Conservation (phyloP, 208 protist species). For the Leptomonas pyrrhocoris region DNA sequence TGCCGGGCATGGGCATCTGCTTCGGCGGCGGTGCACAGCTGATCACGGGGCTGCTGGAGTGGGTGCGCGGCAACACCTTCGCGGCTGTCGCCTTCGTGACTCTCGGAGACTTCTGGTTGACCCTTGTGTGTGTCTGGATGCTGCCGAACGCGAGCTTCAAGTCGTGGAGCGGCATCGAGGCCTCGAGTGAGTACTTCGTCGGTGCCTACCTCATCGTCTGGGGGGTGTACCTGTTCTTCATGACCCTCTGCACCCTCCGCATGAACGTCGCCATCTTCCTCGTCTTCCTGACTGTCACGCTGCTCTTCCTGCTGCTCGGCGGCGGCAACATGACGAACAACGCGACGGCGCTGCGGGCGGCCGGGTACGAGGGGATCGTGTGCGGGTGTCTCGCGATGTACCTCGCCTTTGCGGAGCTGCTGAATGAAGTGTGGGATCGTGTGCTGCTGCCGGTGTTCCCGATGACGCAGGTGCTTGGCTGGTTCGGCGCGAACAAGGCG, state of each 20-base stretch:
- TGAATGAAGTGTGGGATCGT: slow-evolving; percentile 51
- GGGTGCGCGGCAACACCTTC: slow-evolving; percentile 55
- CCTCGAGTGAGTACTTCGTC: slow-evolving; percentile 17
- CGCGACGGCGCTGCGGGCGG: slow-evolving; percentile 24
- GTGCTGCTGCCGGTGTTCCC: slow-evolving; percentile 40
- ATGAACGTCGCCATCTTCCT: slow-evolving; percentile 37
- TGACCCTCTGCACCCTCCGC: slow-evolving; percentile 31
- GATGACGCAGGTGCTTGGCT: slow-evolving; percentile 33
- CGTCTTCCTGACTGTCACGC: slow-evolving; percentile 34
- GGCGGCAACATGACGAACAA: slow-evolving; percentile 25
- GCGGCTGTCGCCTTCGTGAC: slow-evolving; percentile 41
- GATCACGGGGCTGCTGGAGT: slow-evolving; percentile 62
- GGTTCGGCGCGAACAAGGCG: slow-evolving; percentile 19
- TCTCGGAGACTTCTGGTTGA: slow-evolving; percentile 65
- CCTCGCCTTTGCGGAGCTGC: slow-evolving; percentile 46
- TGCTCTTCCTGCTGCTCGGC: slow-evolving; percentile 32
- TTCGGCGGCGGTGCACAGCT: slow-evolving; percentile 62
- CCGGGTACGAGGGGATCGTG: slow-evolving; percentile 53
- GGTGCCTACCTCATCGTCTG: slow-evolving; percentile 30
- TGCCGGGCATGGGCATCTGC: slow-evolving; percentile 49
- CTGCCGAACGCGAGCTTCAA: slow-evolving; percentile 22
- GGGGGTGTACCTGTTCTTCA: slow-evolving; percentile 32
- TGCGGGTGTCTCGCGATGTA: slow-evolving; percentile 60
- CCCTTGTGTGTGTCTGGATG: slow-evolving; percentile 46
- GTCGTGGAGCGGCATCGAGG: neutral